Evolutionary conservation across 1,284 basidiomycete species (phyloP).

Genomic region (Leccinum subrobustum): DNA sequence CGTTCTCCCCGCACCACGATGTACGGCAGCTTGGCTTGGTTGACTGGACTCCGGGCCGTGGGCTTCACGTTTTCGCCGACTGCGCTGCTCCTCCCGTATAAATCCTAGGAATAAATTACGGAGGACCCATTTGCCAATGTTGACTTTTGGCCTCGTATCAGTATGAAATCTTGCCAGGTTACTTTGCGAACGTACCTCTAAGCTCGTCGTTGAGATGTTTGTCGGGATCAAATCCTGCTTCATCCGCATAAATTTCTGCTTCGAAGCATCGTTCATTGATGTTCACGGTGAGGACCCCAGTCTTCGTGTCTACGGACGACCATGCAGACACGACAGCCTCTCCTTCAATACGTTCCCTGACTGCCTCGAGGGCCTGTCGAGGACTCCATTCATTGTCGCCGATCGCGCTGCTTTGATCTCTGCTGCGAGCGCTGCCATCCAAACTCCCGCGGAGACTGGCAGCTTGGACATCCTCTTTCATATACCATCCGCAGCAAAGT

Average conservation of each 20-base stretch:
- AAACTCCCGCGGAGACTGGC: conserved; percentile 43
- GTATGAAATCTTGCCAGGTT: conserved; percentile 9
- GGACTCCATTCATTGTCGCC: conserved; percentile 56
- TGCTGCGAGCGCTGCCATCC: conserved; percentile 33
- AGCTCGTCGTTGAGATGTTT: conserved; percentile 72
- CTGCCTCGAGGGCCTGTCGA: conserved; percentile 83
- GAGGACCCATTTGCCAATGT: conserved; percentile 79
- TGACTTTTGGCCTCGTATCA: conserved; percentile 49
- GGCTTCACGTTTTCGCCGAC: conserved; percentile 38
- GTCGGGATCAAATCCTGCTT: conserved; percentile 67
- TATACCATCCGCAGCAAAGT: conserved; percentile 73
- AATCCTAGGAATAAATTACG: conserved; percentile 73
- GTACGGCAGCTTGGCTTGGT: conserved; percentile 14
- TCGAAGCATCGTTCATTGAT: conserved; percentile 88
- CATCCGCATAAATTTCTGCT: conserved; percentile 93
- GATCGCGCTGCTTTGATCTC: conserved; percentile 30
- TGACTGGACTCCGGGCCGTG: conserved; percentile 21
- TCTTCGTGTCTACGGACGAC: conserved; percentile 89
- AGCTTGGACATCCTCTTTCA: conserved; percentile 61
- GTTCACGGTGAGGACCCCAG: conserved; percentile 87
- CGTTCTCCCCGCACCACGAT: conserved; percentile 28
- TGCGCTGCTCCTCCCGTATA: conserved; percentile 60
- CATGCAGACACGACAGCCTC: conserved; percentile 85
- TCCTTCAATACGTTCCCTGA: conserved; percentile 88
- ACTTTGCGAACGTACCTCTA: conserved; percentile 56